Conservation (phyloP, 331 rosid genomes). For the Erythrophleum ivorense region DNA sequence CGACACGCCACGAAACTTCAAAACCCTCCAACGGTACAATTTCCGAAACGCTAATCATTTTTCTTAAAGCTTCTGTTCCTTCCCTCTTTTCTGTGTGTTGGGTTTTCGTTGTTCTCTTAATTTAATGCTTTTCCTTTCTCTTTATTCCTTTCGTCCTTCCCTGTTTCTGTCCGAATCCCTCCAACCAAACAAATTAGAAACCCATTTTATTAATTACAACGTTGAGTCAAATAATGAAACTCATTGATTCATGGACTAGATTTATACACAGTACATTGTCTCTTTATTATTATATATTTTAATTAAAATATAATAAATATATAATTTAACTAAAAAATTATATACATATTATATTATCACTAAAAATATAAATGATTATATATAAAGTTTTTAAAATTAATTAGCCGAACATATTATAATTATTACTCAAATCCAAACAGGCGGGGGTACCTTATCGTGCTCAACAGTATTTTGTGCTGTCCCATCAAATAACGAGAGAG, state of each 20-base stretch:
- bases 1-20: slow-evolving; percentile 36
- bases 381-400: too few species aligned
- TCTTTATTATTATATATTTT: too few species aligned
- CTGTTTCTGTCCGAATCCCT: slow-evolving; percentile 20
- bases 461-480: neutral
- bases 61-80: neutral
- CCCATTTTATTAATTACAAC: neutral
- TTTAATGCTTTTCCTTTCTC: neutral
- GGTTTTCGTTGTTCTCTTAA: neutral
- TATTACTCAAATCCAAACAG: neutral
- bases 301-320: too few species aligned
- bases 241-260: too few species aligned
- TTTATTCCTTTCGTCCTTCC: neutral
- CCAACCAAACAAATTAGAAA: slow-evolving; percentile 6
- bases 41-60: slow-evolving; percentile 2
- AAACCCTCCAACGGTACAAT: slow-evolving; percentile 51
- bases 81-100: neutral
- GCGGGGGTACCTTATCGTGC: slow-evolving; percentile 1
- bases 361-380: too few species aligned
- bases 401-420: too few species aligned
- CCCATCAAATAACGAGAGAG: neutral
- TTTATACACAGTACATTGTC: too few species aligned
- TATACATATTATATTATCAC: too few species aligned
- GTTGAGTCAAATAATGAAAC: neutral
- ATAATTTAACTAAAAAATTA: too few species aligned